Conservation (phyloP, 805 yeast genomes). For the Sugiyamaella boreocaroliniensis region DNA sequence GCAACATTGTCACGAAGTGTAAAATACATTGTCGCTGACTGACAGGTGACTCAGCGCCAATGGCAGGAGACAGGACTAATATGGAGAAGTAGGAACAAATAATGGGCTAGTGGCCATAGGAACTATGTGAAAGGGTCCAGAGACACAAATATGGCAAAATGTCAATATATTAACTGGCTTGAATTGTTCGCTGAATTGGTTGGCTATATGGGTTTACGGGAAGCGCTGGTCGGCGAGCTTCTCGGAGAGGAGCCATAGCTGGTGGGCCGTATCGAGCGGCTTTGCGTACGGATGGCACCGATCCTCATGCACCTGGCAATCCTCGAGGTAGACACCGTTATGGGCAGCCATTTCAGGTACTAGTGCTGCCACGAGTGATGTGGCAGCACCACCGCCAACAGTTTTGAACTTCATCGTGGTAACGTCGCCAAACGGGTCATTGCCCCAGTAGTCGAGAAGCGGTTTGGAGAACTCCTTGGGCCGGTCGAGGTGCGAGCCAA, state of each 20-base stretch:
- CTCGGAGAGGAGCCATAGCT: conserved; percentile 10
- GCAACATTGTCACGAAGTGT: no score
- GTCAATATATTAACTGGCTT: no score
- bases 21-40: no score
- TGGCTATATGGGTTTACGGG: no score
- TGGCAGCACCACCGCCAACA: conserved; percentile 1
- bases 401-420: background rate
- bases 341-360: conserved; percentile 1
- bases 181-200: no score
- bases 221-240: conserved; percentile 8
- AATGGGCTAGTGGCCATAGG: no score
- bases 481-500: background rate
- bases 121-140: no score
- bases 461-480: no score
- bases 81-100: no score
- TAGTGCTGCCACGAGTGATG: conserved; percentile 3
- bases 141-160: no score
- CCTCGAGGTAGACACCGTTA: conserved; percentile 2
- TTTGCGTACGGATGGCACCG: conserved; percentile 1
- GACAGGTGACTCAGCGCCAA: no score
- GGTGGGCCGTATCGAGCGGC: conserved; percentile 4
- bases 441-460: conserved; percentile 1
- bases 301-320: conserved; percentile 3
- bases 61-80: no score
- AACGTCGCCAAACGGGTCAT: background rate